Base-by-base conservation (phyloP, 768 basidiomycete genomes). In the Saitozyma sp. region DNA sequence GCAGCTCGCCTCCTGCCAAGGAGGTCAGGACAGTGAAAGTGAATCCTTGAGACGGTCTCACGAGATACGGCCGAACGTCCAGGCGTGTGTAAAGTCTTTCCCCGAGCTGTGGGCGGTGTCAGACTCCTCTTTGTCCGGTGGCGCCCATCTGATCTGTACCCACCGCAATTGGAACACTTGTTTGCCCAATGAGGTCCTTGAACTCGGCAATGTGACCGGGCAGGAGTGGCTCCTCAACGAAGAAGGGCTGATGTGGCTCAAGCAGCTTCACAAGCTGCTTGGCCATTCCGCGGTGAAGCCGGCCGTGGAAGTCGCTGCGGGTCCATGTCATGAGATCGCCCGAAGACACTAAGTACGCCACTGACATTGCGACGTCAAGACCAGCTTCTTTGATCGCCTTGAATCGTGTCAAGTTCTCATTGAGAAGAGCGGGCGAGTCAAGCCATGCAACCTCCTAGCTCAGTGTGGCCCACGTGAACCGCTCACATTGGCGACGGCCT, bases 151-250 rank as follows among this genome's bases (percentile, higher is more conserved):
- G 39, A 2, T n/a, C 54, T 13, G 29, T 3, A 56, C 54, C 62
- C 50, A 73, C 60, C 49, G 77, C 77, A 43, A 78, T 78, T 16
- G 77, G 77, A 40, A 74, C 73, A 43, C 64, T 66, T 37, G 71
- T 76, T 55, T 74, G 63, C 58, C 74, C 71, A 64, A 72, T 73
- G 42, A 75, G 56, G 56, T 73, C 69, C 51, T 76, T 76, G 54
- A 76, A 51, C 62, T 78, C 77, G 42, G 72, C 69, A 45, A 70
- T 66, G 56, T 78, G 68, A 9, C 75, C 75, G 8, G 74, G 73
- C 37, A 78, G 69, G 8, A 78, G 61, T 9, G 77, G 77, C 58
- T 78, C 77, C 54, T 78, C 77, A 52, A 78, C 70, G 70, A 78
- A 78, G 9, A 78, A 67, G 5, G 77, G 77, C 56, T 73, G 71